phyloP scores from a whole-genome alignment of 2,329 filamentous ascomycete species.

The Lanzia echinophila region DNA sequence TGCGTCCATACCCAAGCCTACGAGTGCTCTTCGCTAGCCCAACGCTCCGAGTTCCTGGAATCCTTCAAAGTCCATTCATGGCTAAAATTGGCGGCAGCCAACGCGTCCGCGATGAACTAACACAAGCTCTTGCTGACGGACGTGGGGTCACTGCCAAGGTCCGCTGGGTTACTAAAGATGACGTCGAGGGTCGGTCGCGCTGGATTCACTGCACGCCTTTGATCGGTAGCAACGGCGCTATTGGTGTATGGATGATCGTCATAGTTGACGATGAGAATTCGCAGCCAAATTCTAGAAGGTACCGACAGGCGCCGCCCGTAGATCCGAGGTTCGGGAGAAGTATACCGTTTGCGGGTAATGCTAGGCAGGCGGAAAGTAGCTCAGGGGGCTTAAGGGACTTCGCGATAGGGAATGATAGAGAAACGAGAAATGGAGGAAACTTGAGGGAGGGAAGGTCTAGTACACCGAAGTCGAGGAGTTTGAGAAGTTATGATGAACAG shows the following conservation, averaged over 20 bases:
- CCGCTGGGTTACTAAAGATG: slow-evolving; percentile 54
- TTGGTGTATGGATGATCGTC: slow-evolving; percentile 75
- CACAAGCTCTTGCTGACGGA: slow-evolving; percentile 57
- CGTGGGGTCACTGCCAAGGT: slow-evolving; percentile 70
- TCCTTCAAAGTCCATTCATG: slow-evolving; percentile 55
- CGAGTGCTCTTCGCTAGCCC: slow-evolving; percentile 65
- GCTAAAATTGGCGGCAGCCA: slow-evolving; percentile 45
- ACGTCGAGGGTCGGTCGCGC: slow-evolving; percentile 49
- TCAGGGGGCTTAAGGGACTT: slow-evolving; percentile 21
- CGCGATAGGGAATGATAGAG: slow-evolving; percentile 16
- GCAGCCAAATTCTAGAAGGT: slow-evolving; percentile 13
- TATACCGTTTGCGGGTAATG: not conserved
- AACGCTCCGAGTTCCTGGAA: slow-evolving; percentile 58
- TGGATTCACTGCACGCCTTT: slow-evolving; percentile 77
- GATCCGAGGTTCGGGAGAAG: slow-evolving; percentile 25
- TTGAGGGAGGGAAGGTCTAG: slow-evolving; percentile 4
- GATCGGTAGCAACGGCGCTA: slow-evolving; percentile 55
- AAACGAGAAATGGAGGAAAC: slow-evolving; percentile 11
- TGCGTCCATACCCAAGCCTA: slow-evolving; percentile 58
- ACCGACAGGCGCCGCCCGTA: slow-evolving; percentile 26
- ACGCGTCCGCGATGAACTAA: slow-evolving; percentile 42
- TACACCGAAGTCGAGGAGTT: slow-evolving; percentile 10
- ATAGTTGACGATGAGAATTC: slow-evolving; percentile 57
- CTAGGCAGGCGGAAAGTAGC: slow-evolving; percentile 15
- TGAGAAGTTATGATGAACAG: slow-evolving; percentile 3